These are phyloP conservation scores for Aspergillus fischeri DNA, from an alignment of 2,329 filamentous ascomycete species.

Conservation along the genomic window DNA sequence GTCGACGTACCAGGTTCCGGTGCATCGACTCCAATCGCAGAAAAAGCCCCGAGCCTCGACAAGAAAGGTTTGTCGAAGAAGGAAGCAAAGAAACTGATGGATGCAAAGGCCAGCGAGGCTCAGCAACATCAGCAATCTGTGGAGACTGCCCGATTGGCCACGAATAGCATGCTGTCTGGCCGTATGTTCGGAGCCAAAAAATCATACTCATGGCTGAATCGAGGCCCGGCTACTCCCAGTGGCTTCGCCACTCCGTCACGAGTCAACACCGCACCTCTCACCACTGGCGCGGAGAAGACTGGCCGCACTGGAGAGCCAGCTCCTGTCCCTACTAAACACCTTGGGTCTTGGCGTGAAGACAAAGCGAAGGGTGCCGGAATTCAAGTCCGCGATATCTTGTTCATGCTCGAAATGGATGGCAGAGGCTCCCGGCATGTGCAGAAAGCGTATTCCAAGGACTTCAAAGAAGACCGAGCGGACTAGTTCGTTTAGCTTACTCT, in stretches of 20 bases:
- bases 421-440: constrained; percentile 43
- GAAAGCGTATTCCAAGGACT: constrained; percentile 40
- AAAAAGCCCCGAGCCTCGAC: constrained; percentile 56
- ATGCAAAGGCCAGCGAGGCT: constrained; percentile 69
- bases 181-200: constrained; percentile 46
- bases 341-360: constrained; percentile 76
- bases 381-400: constrained; percentile 77
- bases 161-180: constrained; percentile 57
- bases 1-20: constrained; percentile 60
- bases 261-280: constrained; percentile 25
- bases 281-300: constrained; percentile 27
- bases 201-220: constrained; percentile 47
- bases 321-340: constrained; percentile 51
- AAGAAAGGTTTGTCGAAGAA: constrained; percentile 78
- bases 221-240: constrained; percentile 30
- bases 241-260: constrained; percentile 38
- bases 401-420: constrained; percentile 74
- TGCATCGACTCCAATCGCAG: constrained; percentile 45
- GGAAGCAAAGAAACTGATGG: constrained; percentile 72
- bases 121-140: constrained; percentile 80
- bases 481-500: constrained; percentile 8
- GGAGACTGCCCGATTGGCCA: constrained; percentile 71
- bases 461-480: constrained; percentile 36
- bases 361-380: constrained; percentile 71
- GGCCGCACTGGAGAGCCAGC: constrained; percentile 27